phyloP scores from a whole-genome alignment of 2,329 filamentous ascomycete genomes.

The Colletotrichum sp. region DNA sequence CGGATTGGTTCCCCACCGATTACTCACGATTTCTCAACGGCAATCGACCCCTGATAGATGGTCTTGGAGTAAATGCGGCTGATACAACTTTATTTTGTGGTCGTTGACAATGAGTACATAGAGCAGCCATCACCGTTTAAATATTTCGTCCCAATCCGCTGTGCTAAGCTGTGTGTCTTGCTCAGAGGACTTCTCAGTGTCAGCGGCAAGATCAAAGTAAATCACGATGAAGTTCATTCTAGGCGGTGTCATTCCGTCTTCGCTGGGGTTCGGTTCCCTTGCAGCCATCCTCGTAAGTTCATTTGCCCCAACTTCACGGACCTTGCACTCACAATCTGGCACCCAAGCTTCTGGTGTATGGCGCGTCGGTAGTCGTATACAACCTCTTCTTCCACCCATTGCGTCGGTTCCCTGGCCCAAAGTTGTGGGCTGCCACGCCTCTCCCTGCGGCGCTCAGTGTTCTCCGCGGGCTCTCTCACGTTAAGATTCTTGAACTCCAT shows the following conservation, averaged over 20 bases:
- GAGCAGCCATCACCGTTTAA: neutral
- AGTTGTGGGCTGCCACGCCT: neutral
- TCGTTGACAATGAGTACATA: neutral
- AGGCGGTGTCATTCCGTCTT: neutral
- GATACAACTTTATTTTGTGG: neutral
- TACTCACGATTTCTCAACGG: neutral
- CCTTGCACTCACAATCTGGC: neutral
- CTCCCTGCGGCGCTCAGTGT: neutral
- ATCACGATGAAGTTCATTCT: neutral
- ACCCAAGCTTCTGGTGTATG: neutral
- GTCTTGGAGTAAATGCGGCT: neutral
- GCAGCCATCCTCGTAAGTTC: neutral
- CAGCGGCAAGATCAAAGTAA: neutral
- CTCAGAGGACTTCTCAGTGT: neutral
- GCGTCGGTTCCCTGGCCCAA: constrained; percentile 32
- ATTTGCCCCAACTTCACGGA: neutral
- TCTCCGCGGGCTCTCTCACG: neutral
- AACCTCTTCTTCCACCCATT: constrained; percentile 39
- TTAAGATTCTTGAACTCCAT: constrained; percentile 14
- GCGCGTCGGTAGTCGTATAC: constrained; percentile 22
- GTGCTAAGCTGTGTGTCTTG: neutral
- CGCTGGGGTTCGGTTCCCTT: neutral
- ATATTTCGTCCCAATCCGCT: neutral
- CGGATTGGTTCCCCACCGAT: neutral
- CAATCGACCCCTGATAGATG: neutral